Percentiles rank a stretch among this genome's conserved stretches.
Conservation (phyloP, 257 asterid species). For the Galeopsis tetrahit region DNA sequence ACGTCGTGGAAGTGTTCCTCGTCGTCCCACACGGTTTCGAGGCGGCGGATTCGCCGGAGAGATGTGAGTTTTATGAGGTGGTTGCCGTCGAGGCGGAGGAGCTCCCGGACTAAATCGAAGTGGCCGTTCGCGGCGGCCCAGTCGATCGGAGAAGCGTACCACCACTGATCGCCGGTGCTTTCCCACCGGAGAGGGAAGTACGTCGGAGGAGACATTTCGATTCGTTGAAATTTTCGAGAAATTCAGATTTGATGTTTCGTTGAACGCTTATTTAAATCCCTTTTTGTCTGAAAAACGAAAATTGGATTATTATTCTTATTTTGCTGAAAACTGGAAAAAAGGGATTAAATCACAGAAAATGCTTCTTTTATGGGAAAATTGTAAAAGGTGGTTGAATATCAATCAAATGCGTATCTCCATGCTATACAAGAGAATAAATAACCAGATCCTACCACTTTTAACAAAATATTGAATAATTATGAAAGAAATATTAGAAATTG, state of each 20-base stretch:
- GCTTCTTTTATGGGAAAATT: slow-evolving; percentile 12
- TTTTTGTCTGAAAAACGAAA: too few species aligned
- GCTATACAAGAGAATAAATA: slow-evolving; percentile 20
- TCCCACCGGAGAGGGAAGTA: slow-evolving; percentile 97
- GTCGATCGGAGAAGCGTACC: slow-evolving; percentile 98
- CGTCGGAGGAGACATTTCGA: slow-evolving; percentile 62
- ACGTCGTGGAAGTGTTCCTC: slow-evolving; percentile 85
- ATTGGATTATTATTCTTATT: too few species aligned
- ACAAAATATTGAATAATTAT: neutral
- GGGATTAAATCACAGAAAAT: neutral
- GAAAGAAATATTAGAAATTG: too few species aligned
- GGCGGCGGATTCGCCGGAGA: slow-evolving; percentile 82
- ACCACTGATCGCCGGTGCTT: slow-evolving; percentile 99
- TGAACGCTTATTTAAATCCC: too few species aligned
- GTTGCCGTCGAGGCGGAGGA: slow-evolving; percentile 90
- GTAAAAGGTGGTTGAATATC: neutral
- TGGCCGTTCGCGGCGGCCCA: slow-evolving; percentile 99
- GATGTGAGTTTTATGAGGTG: slow-evolving; percentile 89
- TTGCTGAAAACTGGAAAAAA: neutral
- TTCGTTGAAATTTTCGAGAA: neutral
- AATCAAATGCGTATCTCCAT: slow-evolving; percentile 21
- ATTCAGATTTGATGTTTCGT: neutral
- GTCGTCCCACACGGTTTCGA: slow-evolving; percentile 99
- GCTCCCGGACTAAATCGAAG: slow-evolving; percentile 83
- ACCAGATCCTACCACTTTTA: slow-evolving; percentile 25